Base-by-base conservation (phyloP, 768 basidiomycete genomes). In the Sarcomyxa edulis region DNA sequence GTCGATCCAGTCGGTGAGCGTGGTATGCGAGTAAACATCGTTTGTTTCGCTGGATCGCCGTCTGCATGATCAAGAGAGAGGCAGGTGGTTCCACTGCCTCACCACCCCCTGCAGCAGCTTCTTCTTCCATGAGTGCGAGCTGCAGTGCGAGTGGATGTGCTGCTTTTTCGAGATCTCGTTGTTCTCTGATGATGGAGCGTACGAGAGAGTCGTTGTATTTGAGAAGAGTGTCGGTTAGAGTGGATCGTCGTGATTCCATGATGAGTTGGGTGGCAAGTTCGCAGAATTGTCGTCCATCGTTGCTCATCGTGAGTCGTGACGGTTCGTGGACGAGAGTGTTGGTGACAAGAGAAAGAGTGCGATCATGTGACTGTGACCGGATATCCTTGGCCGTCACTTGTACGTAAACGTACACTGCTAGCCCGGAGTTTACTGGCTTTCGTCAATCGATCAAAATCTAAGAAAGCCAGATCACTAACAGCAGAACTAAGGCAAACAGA, bases 11-110 rank as follows among this genome's bases (percentile, higher is more conserved):
- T 39, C 95, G 76, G 63, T 93, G 90, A 18, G 76, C 65, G 60
- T 97, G 91, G 61, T 98, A 99, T 0, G 91, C 92, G 31, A 97
- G 76, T 3, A 98, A 72, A 56, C 90, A 92, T n/a, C 96, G 84
- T 59, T 95, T 96, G 70, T 98, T 96, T 45, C 93, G 79, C 27
- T 82, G 70, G 49, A 95, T 84, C 25, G 89, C 81, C 6, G 94
- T 88, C 60, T 95, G 90, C 55, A 87, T 81, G 52, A 97, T 77
- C 50, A 90, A 75, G 44, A 94, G 65, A 14, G 81, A 74, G 2
- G 78, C 76, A 14, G 76, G 72, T 35, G 78, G 64, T 25, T 65
- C 55, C n/a, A n/a, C n/a, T n/a, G n/a, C n/a, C n/a, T n/a, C n/a
- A n/a, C n/a, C n/a, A 35, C 59, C 52, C 46, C 70, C 71, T 7